Evolutionary conservation across 2,329 filamentous ascomycete genomes (phyloP), one percentile per base, ranked within the genome.

Genomic region (Monosporascus ibericus): DNA sequence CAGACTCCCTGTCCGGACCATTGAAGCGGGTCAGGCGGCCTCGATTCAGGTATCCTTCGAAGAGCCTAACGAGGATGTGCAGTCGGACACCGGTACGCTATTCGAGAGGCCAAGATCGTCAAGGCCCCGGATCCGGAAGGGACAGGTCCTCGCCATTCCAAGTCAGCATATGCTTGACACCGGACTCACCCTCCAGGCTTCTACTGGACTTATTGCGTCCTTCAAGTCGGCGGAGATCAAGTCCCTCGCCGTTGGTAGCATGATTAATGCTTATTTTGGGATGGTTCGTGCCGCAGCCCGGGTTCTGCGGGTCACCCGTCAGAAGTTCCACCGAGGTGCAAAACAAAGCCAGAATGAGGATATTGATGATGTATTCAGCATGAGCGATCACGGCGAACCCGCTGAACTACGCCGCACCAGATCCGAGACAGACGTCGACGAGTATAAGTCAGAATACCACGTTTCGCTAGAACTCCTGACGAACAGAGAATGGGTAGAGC

Each of bases 261-360:
- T 86, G 36, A 85, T 92, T 5, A 91, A 95, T 30, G 81, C 92
- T 1, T 97, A 96, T 64, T 82, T 92, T 40, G 90, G 90, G 18
- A 96, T 91, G 64, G 85, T 97, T 15, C 81, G 92, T 8, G 87
- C 91, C 1, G 84, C 88, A 0, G 92, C 90, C 1, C 85, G 87
- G 54, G 82, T 97, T 1, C 67, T 87, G 25, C 79, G 80, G 34
- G 76, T 87, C 11, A 73, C 65, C 34, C 60, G 65, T 25, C 62
- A 60, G 51, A 58, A 59, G 34, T 57, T 54, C 6, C 61, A 60
- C 9, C 59, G 61, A 34, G 61, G 63, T 20, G 47, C 62, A 3
- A 61, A 65, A 24, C 59, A 53, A 52, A 62, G 55, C 48, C 64
- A 48, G 49, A 70, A 54, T 47, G 72, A 75, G 25, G 75, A 79